A percentile compares a stretch with the other conserved stretches of the same genome.
Evolutionary conservation across 225 moss, liverwort and hornwort genomes (phyloP).

Genomic region (Pseudoscleropodium purum): DNA sequence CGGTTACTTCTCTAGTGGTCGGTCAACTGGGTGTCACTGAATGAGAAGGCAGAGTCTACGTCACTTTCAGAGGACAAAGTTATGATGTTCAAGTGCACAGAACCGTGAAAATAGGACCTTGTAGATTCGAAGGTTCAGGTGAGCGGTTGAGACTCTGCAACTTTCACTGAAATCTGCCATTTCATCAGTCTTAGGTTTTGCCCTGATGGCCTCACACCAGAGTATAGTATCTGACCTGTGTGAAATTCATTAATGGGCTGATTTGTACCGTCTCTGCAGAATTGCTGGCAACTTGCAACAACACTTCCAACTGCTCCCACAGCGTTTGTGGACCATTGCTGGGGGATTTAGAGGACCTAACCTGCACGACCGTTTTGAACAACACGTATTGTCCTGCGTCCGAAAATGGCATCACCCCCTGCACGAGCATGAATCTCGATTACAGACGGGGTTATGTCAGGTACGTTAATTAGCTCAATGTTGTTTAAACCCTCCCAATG

Average conservation of each 20-base stretch:
- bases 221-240: not conserved
- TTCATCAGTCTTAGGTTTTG: no score
- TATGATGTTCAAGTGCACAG: not conserved
- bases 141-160: not conserved
- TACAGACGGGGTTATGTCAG: not conserved
- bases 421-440: not conserved
- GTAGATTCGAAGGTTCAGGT: not conserved
- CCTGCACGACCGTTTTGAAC: not conserved
- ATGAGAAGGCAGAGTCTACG: not conserved
- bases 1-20: not conserved
- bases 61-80: not conserved
- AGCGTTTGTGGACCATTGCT: not conserved
- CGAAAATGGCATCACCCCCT: not conserved
- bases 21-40: not conserved
- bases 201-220: not conserved
- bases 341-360: not conserved
- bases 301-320: conserved; percentile 2
- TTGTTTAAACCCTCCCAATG: not conserved
- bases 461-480: not conserved
- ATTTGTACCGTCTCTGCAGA: not conserved
- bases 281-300: not conserved
- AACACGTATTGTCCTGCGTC: not conserved
- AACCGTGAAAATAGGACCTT: not conserved
- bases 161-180: not conserved
- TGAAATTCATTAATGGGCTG: no score